Percentiles rank a stretch among this genome's conserved stretches.
Conservation (phyloP, 2,329 filamentous ascomycete genomes). For the Trichoderma citrinoviride region DNA sequence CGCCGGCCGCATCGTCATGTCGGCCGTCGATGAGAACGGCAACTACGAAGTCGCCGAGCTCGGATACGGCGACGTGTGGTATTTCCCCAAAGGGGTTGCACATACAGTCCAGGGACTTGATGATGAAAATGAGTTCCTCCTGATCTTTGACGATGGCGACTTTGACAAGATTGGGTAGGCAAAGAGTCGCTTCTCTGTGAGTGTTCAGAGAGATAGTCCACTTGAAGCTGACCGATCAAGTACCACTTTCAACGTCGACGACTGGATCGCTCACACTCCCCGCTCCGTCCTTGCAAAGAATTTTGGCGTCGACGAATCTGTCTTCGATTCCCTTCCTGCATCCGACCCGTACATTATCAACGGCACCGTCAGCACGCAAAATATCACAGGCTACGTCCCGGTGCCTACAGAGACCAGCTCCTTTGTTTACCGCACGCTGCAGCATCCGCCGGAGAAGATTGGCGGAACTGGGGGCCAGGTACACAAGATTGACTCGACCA, state of each 20-base stretch:
- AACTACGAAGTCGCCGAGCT: slow-evolving; percentile 54
- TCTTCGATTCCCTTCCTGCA: slow-evolving; percentile 58
- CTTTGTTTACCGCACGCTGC: slow-evolving; percentile 59
- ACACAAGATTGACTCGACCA: slow-evolving; percentile 63
- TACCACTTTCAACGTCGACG: slow-evolving; percentile 69
- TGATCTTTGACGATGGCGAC: slow-evolving; percentile 65
- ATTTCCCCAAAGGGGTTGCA: slow-evolving; percentile 63
- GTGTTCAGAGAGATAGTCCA: no score
- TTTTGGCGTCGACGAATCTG: slow-evolving; percentile 59
- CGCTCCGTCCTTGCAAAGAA: slow-evolving; percentile 63
- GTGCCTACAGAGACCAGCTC: slow-evolving; percentile 54
- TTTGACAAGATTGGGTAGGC: slow-evolving; percentile 60
- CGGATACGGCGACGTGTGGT: slow-evolving; percentile 64
- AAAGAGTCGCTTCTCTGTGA: no score
- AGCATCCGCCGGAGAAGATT: slow-evolving; percentile 55
- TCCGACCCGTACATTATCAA: slow-evolving; percentile 62
- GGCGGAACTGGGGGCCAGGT: slow-evolving; percentile 62
- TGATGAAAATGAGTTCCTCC: slow-evolving; percentile 65
- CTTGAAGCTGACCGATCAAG: slow-evolving; percentile 33
- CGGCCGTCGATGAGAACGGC: slow-evolving; percentile 62
- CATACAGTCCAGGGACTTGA: slow-evolving; percentile 64
- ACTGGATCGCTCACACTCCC: slow-evolving; percentile 68
- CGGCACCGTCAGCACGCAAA: slow-evolving; percentile 48
- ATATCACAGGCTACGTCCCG: slow-evolving; percentile 38
- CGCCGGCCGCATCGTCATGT: slow-evolving; percentile 54